Evolutionary conservation across 148 eudicot species (phyloP), one percentile per base, ranked within the genome.

Genomic region (Drosera capensis): DNA sequence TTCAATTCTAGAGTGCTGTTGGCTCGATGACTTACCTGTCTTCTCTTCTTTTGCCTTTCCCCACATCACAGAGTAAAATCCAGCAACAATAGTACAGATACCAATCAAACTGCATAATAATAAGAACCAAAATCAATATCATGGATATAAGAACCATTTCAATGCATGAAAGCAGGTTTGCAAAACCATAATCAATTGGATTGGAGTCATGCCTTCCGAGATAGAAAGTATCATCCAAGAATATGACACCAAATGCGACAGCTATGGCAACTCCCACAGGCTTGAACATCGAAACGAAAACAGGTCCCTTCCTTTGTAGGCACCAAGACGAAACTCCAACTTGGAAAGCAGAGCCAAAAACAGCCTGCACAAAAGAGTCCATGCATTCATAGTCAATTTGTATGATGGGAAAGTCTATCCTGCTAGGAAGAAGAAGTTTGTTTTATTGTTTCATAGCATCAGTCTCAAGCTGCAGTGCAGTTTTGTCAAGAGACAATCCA

Each of bases 21-120:
- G 45, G 45, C 49, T 49, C 7, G 5, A 15, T 21, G 40, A 59
- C 19, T 48, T 23, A 1, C 30, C 46, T 25, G 23, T 49, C 62
- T 71, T 68, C 30, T 42, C 51, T 54, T 82, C 96, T 56, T 79
- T 79, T 25, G 78, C n/a, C 57, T 76, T 87, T 39, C 94, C 94
- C 96, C 96, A 86, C 77, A 86, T 78, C 26, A 82, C 87, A 42
- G 75, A 57, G 54, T 82, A 86, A 61, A 86, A 82, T 31, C 96
- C 94, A 14, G 67, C 28, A 63, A 86, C 67, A 49, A 82, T 82
- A 26, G 78, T 44, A 25, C 71, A 48, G 40, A 87, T 73, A 38
- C 93, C 93, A 25, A 78, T 58, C 73, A 86, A 62, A 65, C 93
- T 86, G 85, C 77, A 69, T 39, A 46, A 25, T 52, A 25, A 52